Evolutionary conservation across 1,284 basidiomycete species (phyloP).

Genomic region (Butyriboletus appendiculatus): DNA sequence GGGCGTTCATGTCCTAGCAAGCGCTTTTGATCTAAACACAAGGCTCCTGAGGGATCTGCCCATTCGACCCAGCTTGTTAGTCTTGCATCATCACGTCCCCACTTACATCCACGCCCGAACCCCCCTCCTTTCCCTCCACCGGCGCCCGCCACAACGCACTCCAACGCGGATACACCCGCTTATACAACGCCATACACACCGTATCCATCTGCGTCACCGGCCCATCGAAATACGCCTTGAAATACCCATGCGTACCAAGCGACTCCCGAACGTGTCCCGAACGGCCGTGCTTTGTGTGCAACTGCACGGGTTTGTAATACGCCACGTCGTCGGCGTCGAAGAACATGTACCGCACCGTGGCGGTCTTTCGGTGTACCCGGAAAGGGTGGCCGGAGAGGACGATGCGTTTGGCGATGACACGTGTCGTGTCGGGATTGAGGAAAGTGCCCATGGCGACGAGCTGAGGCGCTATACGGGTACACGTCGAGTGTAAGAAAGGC

Average conservation of each 20-base stretch:
- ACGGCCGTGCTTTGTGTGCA: slow-evolving; percentile 92
- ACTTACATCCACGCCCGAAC: neutral
- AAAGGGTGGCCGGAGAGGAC: slow-evolving; percentile 95
- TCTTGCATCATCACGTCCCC: slow-evolving; percentile 28
- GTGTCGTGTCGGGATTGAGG: slow-evolving; percentile 86
- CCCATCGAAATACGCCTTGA: slow-evolving; percentile 97
- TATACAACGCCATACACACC: slow-evolving; percentile 89
- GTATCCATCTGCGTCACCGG: slow-evolving; percentile 97
- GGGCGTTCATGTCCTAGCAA: neutral
- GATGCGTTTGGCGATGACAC: slow-evolving; percentile 91
- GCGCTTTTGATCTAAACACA: neutral
- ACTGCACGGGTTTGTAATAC: slow-evolving; percentile 92
- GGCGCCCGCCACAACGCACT: slow-evolving; percentile 50
- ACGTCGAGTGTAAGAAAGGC: too few relatives aligned
- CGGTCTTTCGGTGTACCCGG: slow-evolving; percentile 97
- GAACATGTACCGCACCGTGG: slow-evolving; percentile 98
- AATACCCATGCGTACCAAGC: slow-evolving; percentile 98
- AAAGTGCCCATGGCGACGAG: slow-evolving; percentile 93
- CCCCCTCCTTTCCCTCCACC: neutral
- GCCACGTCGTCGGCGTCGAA: slow-evolving; percentile 92
- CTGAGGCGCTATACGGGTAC: slow-evolving; percentile 56
- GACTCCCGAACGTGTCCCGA: slow-evolving; percentile 92
- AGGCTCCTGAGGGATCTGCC: neutral
- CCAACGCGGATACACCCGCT: slow-evolving; percentile 90
- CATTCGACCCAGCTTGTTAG: neutral